These are phyloP conservation scores for Colletotrichum sp. DNA, from an alignment of 2,329 filamentous ascomycete genomes.

Conservation along the genomic window DNA sequence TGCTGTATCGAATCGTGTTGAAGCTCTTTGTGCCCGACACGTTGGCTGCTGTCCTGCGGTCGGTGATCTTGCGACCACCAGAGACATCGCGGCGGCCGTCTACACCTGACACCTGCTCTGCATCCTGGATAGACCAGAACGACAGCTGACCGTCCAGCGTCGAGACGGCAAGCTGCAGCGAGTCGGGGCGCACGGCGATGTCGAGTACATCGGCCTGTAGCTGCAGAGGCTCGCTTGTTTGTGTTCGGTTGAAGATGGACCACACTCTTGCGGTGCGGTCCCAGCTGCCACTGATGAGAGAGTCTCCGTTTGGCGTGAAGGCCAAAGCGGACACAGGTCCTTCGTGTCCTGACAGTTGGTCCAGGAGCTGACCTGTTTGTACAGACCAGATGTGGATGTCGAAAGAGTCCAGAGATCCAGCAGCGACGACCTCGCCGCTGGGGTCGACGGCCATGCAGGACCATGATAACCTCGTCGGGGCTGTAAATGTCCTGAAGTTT, in stretches of 20 bases:
- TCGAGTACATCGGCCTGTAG: conserved; percentile 89
- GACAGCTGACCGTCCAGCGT: conserved; percentile 93
- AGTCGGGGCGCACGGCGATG: conserved; percentile 88
- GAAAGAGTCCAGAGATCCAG: conserved; percentile 93
- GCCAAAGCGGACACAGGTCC: conserved; percentile 88
- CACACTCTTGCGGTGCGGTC: conserved; percentile 94
- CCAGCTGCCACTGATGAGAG: conserved; percentile 92
- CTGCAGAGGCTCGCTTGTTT: conserved; percentile 93
- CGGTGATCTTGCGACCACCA: conserved; percentile 85
- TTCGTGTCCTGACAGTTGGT: conserved; percentile 90
- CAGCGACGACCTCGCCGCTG: conserved; percentile 94
- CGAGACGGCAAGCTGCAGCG: conserved; percentile 87
- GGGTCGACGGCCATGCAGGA: conserved; percentile 96
- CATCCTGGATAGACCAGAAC: conserved; percentile 93
- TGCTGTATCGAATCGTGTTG: conserved; percentile 86
- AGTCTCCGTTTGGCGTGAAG: conserved; percentile 85
- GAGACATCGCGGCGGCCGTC: conserved; percentile 93
- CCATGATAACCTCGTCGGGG: conserved; percentile 89
- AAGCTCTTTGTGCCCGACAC: conserved; percentile 90
- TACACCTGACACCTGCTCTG: conserved; percentile 82
- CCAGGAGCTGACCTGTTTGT: conserved; percentile 93
- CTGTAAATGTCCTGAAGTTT: conserved; percentile 97
- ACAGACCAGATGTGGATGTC: conserved; percentile 99
- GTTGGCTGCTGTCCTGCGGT: conserved; percentile 91
- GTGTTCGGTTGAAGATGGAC: conserved; percentile 92